Evolutionary conservation across 345 rosid genomes (phyloP), one percentile per base, ranked within the genome.

Genomic region (Sisymbrium altissimum): DNA sequence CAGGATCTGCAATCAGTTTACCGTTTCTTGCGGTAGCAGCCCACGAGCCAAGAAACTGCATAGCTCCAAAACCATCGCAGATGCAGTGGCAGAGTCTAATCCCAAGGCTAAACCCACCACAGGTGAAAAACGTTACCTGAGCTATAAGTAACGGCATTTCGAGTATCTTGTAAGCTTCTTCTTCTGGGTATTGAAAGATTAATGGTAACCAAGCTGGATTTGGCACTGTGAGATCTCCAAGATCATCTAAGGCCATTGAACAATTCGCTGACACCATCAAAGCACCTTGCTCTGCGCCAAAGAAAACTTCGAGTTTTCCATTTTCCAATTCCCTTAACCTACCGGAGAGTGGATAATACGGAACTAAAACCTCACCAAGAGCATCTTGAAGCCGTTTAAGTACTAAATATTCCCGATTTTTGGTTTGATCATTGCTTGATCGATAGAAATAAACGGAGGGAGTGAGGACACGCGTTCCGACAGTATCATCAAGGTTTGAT

Each of bases 21-120:
- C 98, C 93, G 13, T 82, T 39, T 80, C 83, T 88, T 0, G 95
- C 85, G 0, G 90, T 84, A 18, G 91, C 85, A 19, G 93, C 89
- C 98, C 98, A 89, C 0, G 96, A 86, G 18, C 81, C 79, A 2
- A 94, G 88, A 74, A 94, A 85, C 72, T 89, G 93, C 97, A 94
- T 94, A 1, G 98, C 98, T 10, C 97, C 97, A 13, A 91, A 75
- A 56, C 97, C 98, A 68, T 91, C 97, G 12, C 88, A 91, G 60
- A 89, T 91, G 79, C 96, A 94, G 62, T 91, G 97, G 72, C 95
- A 94, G 14, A 94, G 90, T 66, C 97, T 86, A 13, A 91, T 75
- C 39, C 95, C 98, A 9, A 91, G 83, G 79, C 96, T 86, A 71
- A 89, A 88, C 0, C 97, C 96, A 66, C 96, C 98, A 52, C 96